Conservation (phyloP, 116 monocot species). For the Cymodocea nodosa region DNA sequence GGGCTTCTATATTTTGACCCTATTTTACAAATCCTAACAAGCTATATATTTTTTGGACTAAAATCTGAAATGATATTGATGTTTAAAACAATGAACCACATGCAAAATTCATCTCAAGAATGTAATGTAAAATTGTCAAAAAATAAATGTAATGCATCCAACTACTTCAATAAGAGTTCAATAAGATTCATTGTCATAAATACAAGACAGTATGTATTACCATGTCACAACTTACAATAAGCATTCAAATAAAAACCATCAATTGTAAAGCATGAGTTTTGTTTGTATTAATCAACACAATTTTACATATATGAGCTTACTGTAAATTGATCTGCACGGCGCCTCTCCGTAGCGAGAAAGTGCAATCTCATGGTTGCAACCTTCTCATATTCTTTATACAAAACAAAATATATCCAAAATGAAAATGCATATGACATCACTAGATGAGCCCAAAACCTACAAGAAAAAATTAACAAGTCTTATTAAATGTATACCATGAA, state of each 20-base stretch:
- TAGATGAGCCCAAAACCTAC: constrained; percentile 67
- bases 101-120: too few species aligned
- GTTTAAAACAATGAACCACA: too few species aligned
- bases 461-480: background rate
- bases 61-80: too few species aligned
- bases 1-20: too few species aligned
- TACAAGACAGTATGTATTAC: background rate
- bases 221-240: background rate
- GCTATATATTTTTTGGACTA: too few species aligned
- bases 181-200: background rate
- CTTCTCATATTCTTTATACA: constrained; percentile 46
- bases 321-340: constrained; percentile 79
- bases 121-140: too few species aligned
- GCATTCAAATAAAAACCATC: background rate
- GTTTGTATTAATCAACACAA: background rate
- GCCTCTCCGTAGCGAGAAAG: constrained; percentile 58
- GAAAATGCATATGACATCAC: constrained; percentile 49
- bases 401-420: constrained; percentile 67
- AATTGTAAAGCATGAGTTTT: background rate
- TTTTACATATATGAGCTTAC: constrained; percentile 15
- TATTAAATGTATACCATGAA: background rate
- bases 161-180: background rate
- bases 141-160: too few species aligned
- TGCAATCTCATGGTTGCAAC: constrained; percentile 64
- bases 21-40: too few species aligned